These are phyloP conservation scores for Pseudogymnoascus sp. DNA, from an alignment of 2,329 filamentous ascomycete species.

Conservation along the genomic window DNA sequence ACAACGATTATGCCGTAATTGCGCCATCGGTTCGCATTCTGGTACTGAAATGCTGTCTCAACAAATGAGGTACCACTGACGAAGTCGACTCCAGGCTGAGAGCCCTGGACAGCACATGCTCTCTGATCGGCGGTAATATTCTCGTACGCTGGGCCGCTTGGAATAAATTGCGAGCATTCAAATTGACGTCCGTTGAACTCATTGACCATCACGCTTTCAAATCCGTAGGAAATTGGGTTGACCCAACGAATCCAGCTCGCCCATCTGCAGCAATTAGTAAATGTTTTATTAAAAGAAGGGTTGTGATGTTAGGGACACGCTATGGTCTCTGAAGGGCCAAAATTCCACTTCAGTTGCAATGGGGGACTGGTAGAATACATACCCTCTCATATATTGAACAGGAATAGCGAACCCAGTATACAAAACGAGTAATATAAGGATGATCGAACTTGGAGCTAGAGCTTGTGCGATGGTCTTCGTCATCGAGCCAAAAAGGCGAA, in stretches of 20 bases:
- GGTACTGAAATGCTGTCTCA: conserved; percentile 41
- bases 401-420: conserved; percentile 46
- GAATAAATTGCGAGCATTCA: conserved; percentile 43
- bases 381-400: conserved; percentile 6
- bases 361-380: neutral
- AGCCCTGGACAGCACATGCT: conserved; percentile 50
- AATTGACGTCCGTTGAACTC: conserved; percentile 56
- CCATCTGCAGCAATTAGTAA: conserved; percentile 56
- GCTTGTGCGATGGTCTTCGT: conserved; percentile 64
- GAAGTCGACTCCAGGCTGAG: conserved; percentile 35
- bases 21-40: conserved; percentile 44
- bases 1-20: conserved; percentile 44
- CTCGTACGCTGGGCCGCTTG: conserved; percentile 30
- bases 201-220: conserved; percentile 60
- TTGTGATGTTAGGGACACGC: conserved; percentile 50
- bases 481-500: conserved; percentile 67
- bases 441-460: conserved; percentile 51
- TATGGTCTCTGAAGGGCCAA: conserved; percentile 45
- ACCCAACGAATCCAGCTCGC: conserved; percentile 57
- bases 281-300: conserved; percentile 40
- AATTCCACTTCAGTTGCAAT: neutral
- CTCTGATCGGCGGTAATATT: conserved; percentile 35
- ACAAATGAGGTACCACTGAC: conserved; percentile 52
- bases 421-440: conserved; percentile 48
- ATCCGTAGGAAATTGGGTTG: conserved; percentile 60